Conservation (phyloP, 179 eudicot genomes). For the Amaranthus tricolor region DNA sequence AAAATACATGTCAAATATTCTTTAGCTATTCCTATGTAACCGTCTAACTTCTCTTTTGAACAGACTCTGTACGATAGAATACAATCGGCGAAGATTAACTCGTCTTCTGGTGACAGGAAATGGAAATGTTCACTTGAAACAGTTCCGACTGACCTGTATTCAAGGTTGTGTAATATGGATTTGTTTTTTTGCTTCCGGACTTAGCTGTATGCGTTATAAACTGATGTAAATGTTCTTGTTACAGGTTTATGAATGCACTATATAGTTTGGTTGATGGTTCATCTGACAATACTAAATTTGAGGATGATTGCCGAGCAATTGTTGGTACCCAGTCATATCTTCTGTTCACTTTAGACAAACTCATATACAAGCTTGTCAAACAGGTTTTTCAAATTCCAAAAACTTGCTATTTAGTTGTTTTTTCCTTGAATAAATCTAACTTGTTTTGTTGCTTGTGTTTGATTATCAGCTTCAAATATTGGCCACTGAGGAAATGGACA, state of each 20-base stretch:
- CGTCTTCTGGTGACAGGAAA: slow-evolving; percentile 51
- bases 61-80: slow-evolving; percentile 86
- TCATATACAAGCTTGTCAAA: slow-evolving; percentile 75
- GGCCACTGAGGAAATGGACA: slow-evolving; percentile 69
- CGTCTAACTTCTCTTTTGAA: slow-evolving; percentile 7
- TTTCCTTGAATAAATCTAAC: slow-evolving; percentile 13
- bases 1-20: slow-evolving; percentile 3
- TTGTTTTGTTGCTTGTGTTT: not conserved
- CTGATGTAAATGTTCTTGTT: slow-evolving; percentile 12
- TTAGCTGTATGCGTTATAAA: slow-evolving; percentile 10
- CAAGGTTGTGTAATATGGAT: slow-evolving; percentile 46
- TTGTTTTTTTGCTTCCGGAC: slow-evolving; percentile 8
- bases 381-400: slow-evolving; percentile 46
- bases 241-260: slow-evolving; percentile 74
- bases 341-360: slow-evolving; percentile 89
- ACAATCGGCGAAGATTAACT: slow-evolving; percentile 64
- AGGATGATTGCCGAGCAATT: slow-evolving; percentile 91
- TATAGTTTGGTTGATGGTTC: slow-evolving; percentile 81
- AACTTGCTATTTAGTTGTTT: slow-evolving; percentile 12
- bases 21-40: slow-evolving; percentile 14
- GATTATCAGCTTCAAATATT: slow-evolving; percentile 67
- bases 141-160: slow-evolving; percentile 55
- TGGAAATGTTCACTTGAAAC: slow-evolving; percentile 65
- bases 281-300: slow-evolving; percentile 77
- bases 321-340: slow-evolving; percentile 86